These are phyloP conservation scores for Penstemon davidsonii DNA, from an alignment of 257 asterid genomes.

Conservation along the genomic window DNA sequence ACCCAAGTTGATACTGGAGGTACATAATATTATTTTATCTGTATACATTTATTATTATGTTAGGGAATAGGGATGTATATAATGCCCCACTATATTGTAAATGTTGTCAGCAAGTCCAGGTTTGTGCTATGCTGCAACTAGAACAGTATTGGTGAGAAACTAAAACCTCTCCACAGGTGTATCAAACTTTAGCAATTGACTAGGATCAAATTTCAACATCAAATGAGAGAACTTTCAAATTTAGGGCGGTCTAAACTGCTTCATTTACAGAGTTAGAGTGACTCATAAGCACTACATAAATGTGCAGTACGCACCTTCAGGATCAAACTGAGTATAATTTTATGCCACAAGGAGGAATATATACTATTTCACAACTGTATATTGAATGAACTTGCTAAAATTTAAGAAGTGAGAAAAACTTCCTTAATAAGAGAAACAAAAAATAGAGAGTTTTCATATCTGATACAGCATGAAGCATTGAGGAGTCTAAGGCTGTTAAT, in stretches of 20 bases:
- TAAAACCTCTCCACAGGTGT: neutral
- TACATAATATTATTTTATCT: neutral
- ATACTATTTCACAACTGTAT: neutral
- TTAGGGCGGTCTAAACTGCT: constrained; percentile 1
- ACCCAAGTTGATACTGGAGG: neutral
- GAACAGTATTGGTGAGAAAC: neutral
- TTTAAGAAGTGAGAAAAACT: neutral
- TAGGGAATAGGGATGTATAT: neutral
- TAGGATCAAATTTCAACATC: neutral
- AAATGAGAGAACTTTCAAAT: constrained; percentile 13
- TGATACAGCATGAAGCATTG: neutral
- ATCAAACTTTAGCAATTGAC: constrained; percentile 1
- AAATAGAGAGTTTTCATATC: neutral
- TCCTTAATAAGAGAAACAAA: neutral
- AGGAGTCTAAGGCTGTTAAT: constrained; percentile 4
- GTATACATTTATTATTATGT: neutral
- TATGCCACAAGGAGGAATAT: neutral
- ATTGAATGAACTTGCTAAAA: neutral
- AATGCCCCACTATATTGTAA: neutral
- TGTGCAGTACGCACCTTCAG: neutral
- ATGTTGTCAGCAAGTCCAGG: neutral
- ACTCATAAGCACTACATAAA: neutral
- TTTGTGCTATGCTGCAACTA: neutral
- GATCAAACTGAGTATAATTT: neutral
- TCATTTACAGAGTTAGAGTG: neutral